Evolutionary conservation across 345 rosid species (phyloP), one percentile per base, ranked within the genome.

Genomic region (Punica granatum): DNA sequence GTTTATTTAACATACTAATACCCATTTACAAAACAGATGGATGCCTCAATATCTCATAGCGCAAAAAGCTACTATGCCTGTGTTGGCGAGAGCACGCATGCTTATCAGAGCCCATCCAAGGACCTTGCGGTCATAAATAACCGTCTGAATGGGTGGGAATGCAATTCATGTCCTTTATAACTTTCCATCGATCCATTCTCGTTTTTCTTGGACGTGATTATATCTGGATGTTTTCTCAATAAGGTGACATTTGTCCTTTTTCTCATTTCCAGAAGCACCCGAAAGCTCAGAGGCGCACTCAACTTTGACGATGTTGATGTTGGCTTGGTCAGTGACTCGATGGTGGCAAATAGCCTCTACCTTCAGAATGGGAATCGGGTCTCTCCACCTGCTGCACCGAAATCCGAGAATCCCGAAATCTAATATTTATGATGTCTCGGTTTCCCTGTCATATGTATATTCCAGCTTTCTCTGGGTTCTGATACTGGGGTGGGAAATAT

Each of bases 11-110:
- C n/a, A n/a, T n/a, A n/a, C n/a, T 46, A 51, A 35, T 63, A 28
- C 11, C 60, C 56, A 64, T 60, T 21, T 59, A 34, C 62, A 71
- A n/a, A 74, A 67, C 75, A 88, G 99, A 89, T 88, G 98, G 99
- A 94, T 76, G 96, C 99, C 64, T 74, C 92, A 37, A 91, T 91
- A 63, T 89, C 92, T 51, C 89, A 91, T 72, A 84, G 90, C 81
- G 82, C 93, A 16, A 89, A 80, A 76, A 94, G 99, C 79, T 89
- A 86, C 74, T 94, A 94, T 70, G 97, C 98, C 61, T 91, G 97
- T 82, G 97, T 94, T 64, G 99, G 99, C 69, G 99, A 94, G 84
- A 91, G 98, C 74, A 94, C 98, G 11, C 98, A 80, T 62, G 98
- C 99, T 25, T 94, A 84, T 74, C 96, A 88, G 75, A 94, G 99